A percentile compares a stretch with the other conserved stretches of the same genome.
Conservation (phyloP, 768 basidiomycete genomes). For the Kwoniella mangroviensis region DNA sequence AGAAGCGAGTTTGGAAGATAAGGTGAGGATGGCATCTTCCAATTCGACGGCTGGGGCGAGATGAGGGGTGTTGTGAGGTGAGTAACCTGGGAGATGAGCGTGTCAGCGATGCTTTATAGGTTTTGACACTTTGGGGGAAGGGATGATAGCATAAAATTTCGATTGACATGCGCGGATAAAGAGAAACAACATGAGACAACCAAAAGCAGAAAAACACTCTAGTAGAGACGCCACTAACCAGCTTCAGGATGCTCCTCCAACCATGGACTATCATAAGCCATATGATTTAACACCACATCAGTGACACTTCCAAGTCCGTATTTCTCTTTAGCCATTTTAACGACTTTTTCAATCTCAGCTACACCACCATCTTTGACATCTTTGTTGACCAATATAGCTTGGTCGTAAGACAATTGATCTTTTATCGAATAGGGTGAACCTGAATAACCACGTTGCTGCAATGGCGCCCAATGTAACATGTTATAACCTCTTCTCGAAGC, state of each 20-base stretch:
- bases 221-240: slow-evolving; percentile 62
- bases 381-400: slow-evolving; percentile 65
- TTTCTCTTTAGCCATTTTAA: slow-evolving; percentile 69
- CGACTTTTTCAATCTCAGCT: slow-evolving; percentile 65
- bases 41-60: slow-evolving; percentile 89
- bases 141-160: too few species aligned
- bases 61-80: slow-evolving; percentile 87
- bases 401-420: slow-evolving; percentile 82
- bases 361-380: slow-evolving; percentile 64
- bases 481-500: slow-evolving; percentile 91
- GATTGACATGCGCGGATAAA: too few species aligned
- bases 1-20: slow-evolving; percentile 70
- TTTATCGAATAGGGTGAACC: slow-evolving; percentile 92
- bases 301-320: slow-evolving; percentile 88
- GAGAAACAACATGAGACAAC: background rate
- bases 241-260: slow-evolving; percentile 92
- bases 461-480: slow-evolving; percentile 95
- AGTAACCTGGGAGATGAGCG: slow-evolving; percentile 68
- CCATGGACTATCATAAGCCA: slow-evolving; percentile 92
- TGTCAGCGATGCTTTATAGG: background rate
- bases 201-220: background rate
- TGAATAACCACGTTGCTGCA: slow-evolving; percentile 87
- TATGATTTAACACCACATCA: slow-evolving; percentile 97
- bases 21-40: slow-evolving; percentile 80
- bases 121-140: too few species aligned